Conservation (phyloP, 2,329 filamentous ascomycete genomes). For the Paecilomyces sp. region DNA sequence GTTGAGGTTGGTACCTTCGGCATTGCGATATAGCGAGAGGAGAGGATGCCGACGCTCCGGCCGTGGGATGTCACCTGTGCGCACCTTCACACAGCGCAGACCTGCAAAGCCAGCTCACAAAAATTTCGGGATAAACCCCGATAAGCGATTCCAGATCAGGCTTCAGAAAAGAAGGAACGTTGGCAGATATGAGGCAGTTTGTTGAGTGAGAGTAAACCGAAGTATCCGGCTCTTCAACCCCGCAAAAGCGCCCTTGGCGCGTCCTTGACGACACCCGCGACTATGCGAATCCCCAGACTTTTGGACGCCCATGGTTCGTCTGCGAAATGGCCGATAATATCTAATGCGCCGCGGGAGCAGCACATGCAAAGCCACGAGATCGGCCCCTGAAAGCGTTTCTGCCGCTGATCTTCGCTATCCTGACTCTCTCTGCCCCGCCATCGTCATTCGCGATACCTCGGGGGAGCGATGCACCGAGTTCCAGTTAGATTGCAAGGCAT, state of each 20-base stretch:
- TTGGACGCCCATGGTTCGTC: background rate
- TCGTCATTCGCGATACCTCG: slow-evolving; percentile 11
- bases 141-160: background rate
- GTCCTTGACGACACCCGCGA: background rate
- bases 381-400: background rate
- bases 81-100: background rate
- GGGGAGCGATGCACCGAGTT: slow-evolving; percentile 24
- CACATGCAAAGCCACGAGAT: background rate
- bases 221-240: background rate
- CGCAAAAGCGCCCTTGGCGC: background rate
- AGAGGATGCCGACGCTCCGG: slow-evolving; percentile 1
- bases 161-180: background rate
- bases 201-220: background rate
- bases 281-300: background rate
- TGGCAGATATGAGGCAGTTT: background rate
- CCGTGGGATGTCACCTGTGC: background rate
- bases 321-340: background rate
- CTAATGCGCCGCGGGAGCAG: background rate
- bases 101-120: background rate
- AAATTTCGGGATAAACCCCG: background rate
- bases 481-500: background rate
- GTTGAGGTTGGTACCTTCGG: slow-evolving; percentile 20
- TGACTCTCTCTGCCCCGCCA: background rate
- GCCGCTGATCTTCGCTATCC: background rate
- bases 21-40: slow-evolving; percentile 23